A percentile compares a stretch with the other conserved stretches of the same genome.
Evolutionary conservation across 176 grass and related monocot species (phyloP).

Genomic region (Cenchrus fungigraminus): DNA sequence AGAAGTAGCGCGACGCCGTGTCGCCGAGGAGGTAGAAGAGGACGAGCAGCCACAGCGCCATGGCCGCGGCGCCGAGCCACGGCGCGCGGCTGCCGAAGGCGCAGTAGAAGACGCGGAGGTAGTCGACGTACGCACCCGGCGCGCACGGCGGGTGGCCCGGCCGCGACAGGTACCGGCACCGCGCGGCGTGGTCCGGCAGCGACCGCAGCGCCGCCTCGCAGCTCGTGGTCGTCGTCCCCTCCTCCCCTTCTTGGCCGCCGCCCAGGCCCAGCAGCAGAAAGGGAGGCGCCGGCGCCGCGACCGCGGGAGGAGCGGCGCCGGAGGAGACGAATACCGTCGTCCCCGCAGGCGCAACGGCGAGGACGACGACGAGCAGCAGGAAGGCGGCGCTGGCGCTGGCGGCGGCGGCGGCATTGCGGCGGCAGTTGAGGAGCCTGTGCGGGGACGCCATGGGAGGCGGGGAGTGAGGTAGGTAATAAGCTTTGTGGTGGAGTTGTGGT

Average conservation of each 20-base stretch:
- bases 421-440: background rate
- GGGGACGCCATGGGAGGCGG: conserved; percentile 47
- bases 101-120: conserved; percentile 81
- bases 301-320: background rate
- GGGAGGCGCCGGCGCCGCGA: background rate
- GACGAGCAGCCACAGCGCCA: conserved; percentile 58
- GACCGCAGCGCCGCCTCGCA: conserved; percentile 47
- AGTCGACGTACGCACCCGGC: conserved; percentile 67
- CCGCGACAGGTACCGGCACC: conserved; percentile 56
- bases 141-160: conserved; percentile 46
- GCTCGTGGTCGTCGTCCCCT: background rate
- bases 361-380: conserved; percentile 30
- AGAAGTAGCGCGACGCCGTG: conserved; percentile 84
- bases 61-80: conserved; percentile 47
- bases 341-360: background rate
- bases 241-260: too few species aligned
- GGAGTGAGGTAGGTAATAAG: background rate
- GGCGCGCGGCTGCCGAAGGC: conserved; percentile 3
- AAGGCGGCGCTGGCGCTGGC: conserved; percentile 27
- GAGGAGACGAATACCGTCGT: background rate
- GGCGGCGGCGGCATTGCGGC: conserved; percentile 50
- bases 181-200: conserved; percentile 27
- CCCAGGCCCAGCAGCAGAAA: background rate
- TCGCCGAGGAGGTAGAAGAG: conserved; percentile 94
- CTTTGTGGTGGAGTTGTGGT: too few species aligned